phyloP scores from a whole-genome alignment of 2,329 filamentous ascomycete species.

The Scytalidium sp. region DNA sequence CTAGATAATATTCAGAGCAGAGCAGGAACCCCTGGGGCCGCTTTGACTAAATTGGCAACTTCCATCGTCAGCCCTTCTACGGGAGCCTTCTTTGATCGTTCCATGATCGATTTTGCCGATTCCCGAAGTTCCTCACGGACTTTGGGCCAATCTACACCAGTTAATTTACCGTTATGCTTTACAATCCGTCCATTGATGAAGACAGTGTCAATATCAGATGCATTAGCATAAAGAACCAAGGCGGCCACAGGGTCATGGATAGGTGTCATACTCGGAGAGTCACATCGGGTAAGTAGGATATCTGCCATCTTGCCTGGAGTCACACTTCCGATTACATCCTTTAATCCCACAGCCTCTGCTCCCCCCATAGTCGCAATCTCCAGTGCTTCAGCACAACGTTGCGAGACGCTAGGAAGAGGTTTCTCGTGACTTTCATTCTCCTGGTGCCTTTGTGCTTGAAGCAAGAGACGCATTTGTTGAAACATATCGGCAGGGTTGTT shows the following conservation, averaged over 20 bases:
- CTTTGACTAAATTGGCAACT: background rate
- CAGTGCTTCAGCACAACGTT: too few species aligned
- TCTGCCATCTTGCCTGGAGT: slow-evolving; percentile 43
- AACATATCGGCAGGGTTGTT: background rate
- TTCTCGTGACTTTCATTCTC: too few species aligned
- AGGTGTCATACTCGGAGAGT: too few species aligned
- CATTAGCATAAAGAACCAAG: slow-evolving; percentile 37
- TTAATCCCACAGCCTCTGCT: slow-evolving; percentile 42
- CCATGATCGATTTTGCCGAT: slow-evolving; percentile 11
- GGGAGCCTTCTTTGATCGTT: background rate
- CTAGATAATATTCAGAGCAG: too few species aligned
- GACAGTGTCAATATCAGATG: slow-evolving; percentile 38
- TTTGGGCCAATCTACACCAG: slow-evolving; percentile 12
- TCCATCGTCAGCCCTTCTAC: background rate
- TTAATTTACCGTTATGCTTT: slow-evolving; percentile 28
- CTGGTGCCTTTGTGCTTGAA: too few species aligned
- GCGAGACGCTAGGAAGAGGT: too few species aligned
- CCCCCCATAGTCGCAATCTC: slow-evolving; percentile 50
- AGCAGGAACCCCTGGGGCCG: too few species aligned
- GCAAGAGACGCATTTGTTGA: too few species aligned
- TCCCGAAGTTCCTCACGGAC: slow-evolving; percentile 10
- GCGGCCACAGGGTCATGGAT: slow-evolving; percentile 39
- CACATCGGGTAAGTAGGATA: too few species aligned
- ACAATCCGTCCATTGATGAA: slow-evolving; percentile 37
- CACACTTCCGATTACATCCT: slow-evolving; percentile 34